Evolutionary conservation across 2,329 filamentous ascomycete species (phyloP), one percentile per base, ranked within the genome.

Genomic region (Ceratocystis cubensis): DNA sequence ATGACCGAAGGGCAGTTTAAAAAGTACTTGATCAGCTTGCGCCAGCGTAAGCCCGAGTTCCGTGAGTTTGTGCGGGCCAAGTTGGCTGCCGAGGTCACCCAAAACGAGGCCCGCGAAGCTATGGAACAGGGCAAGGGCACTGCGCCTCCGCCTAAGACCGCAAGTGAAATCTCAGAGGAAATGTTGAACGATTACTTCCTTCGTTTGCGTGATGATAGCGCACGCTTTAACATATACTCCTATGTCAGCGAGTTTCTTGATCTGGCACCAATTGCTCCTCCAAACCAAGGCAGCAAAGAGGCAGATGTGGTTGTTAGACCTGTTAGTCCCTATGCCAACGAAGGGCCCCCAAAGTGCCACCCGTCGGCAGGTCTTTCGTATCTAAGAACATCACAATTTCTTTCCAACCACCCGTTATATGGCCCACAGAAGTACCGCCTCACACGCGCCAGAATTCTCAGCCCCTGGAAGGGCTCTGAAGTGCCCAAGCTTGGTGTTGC

Each of bases 331-430:
- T 85, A 83, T 69, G 78, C 79, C 10, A 75, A 76, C 61, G 73
- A 75, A 15, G 84, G 84, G 1, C 84, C 84, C n/a, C 84, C 84
- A 0, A 76, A 78, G 6, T 84, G 81, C 22, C 84, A 86, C 70
- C 84, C 84, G 3, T 86, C 84, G 15, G 84, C 81, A 41, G 84
- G 84, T 67, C 76, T 86, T 64, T 84, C 83, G 65, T 86, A 86
- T 73, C 75, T 86, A 66, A 81, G 84, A 64, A 84, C 82, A 1
- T 74, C 74, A 46, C 77, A 79, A 48, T 82, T 77, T 73, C 74
- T 82, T 70, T 79, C 83, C 67, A 86, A 86, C 73, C 83, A 86
- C 72, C 80, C 84, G 1, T 70, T 84, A 25, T 85, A 85, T 71
- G 84, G 84, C 1, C 84, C 84, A 8, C 84, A 85, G 72, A 76